These are phyloP conservation scores for Brassica balearica DNA, from an alignment of 441 rosid genomes.

Conservation along the genomic window DNA sequence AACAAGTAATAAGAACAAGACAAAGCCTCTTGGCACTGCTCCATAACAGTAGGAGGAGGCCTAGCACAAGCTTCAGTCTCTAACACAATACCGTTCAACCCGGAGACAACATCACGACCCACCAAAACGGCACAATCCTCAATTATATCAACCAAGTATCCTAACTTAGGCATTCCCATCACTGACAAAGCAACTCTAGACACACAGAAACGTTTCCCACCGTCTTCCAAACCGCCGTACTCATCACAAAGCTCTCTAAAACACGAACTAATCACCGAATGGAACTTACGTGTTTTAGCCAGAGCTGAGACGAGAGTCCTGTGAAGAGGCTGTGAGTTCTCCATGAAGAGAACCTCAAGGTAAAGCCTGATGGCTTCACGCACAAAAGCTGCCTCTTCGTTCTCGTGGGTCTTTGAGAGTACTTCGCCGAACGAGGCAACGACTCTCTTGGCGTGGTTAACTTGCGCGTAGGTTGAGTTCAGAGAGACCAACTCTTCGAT, in stretches of 20 bases:
- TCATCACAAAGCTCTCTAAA: conserved; percentile 73
- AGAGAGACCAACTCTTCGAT: conserved; percentile 64
- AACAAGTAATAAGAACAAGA: conserved; percentile 94
- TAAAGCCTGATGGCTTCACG: conserved; percentile 59
- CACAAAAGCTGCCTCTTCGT: conserved; percentile 33
- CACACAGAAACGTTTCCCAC: conserved; percentile 73
- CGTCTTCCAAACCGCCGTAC: conserved; percentile 49
- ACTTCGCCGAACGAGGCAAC: conserved; percentile 66
- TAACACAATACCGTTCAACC: conserved; percentile 66
- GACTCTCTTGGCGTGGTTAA: conserved; percentile 67
- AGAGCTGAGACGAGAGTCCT: conserved; percentile 76
- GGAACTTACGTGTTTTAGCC: conserved; percentile 60
- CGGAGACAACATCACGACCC: conserved; percentile 75
- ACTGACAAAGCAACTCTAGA: conserved; percentile 86
- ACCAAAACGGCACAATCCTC: conserved; percentile 78
- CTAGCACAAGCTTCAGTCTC: conserved; percentile 70
- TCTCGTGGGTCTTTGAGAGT: conserved; percentile 37
- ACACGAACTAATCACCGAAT: conserved; percentile 54
- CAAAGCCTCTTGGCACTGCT: conserved; percentile 94
- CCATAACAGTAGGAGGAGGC: conserved; percentile 91
- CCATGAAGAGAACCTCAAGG: conserved; percentile 78
- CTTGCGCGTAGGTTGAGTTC: conserved; percentile 79
- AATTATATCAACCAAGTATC: conserved; percentile 74
- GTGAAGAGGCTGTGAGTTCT: conserved; percentile 86
- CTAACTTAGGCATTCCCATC: conserved; percentile 91